Evolutionary conservation across 306 rosid genomes (phyloP).

Genomic region (Gastrolobium villosum): DNA sequence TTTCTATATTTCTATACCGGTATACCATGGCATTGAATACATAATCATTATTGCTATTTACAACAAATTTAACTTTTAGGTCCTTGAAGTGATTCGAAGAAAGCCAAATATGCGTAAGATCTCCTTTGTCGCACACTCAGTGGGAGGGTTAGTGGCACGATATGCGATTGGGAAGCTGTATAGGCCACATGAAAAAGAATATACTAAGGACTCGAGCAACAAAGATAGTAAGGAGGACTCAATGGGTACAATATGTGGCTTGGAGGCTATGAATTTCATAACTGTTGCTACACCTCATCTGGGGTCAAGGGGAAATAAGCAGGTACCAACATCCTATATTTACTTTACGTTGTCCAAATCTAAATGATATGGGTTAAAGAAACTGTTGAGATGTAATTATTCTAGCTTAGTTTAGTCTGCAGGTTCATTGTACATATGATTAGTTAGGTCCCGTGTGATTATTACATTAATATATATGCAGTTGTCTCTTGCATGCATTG

Average conservation of each 20-base stretch:
- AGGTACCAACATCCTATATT: constrained; percentile 60
- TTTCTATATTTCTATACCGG: constrained; percentile 25
- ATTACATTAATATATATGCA: too few species aligned
- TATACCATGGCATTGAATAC: constrained; percentile 19
- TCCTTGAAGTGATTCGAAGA: constrained; percentile 72
- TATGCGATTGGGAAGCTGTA: constrained; percentile 90
- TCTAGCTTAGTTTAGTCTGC: constrained; percentile 12
- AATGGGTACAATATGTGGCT: constrained; percentile 75
- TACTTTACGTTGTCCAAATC: constrained; percentile 22
- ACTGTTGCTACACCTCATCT: constrained; percentile 98
- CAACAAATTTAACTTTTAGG: constrained; percentile 56
- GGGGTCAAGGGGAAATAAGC: constrained; percentile 97
- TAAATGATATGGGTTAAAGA: constrained; percentile 4
- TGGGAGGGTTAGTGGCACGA: constrained; percentile 96
- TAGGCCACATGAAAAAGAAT: constrained; percentile 62
- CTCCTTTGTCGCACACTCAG: constrained; percentile 94
- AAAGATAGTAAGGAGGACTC: constrained; percentile 54
- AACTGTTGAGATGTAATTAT: constrained; percentile 13
- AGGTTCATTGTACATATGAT: background rate
- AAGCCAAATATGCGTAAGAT: constrained; percentile 78
- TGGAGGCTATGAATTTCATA: constrained; percentile 88
- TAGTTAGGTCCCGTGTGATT: too few species aligned
- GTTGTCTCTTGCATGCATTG: too few species aligned
- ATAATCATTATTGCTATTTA: constrained; percentile 19
- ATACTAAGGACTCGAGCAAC: constrained; percentile 48